These are phyloP conservation scores for Talaromyces marneffei DNA, from an alignment of 2,329 filamentous ascomycete species.

Conservation along the genomic window DNA sequence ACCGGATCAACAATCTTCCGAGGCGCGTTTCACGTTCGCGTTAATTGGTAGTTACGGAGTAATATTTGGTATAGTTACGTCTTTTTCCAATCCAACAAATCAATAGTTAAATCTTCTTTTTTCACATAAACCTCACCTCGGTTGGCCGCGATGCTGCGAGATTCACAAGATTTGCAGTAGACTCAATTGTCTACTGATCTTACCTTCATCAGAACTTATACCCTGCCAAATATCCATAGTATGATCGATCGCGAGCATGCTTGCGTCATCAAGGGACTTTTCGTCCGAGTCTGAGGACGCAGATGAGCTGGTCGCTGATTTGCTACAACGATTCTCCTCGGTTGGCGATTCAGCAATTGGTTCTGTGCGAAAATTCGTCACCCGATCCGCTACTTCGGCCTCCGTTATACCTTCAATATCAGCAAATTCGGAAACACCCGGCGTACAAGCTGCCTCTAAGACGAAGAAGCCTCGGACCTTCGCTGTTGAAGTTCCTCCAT, in stretches of 20 bases:
- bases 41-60: too few species aligned
- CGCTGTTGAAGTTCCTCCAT: conserved; percentile 28
- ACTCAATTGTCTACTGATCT: neutral
- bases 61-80: too few species aligned
- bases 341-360: neutral
- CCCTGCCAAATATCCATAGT: neutral
- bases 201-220: neutral
- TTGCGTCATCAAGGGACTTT: neutral
- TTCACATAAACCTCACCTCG: neutral
- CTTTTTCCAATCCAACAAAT: too few species aligned
- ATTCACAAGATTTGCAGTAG: neutral
- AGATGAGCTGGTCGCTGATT: conserved; percentile 18
- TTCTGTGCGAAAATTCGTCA: neutral
- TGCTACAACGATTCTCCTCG: conserved; percentile 18
- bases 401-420: conserved; percentile 2
- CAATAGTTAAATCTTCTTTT: neutral
- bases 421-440: neutral
- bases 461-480: neutral
- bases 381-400: neutral
- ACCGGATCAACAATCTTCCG: conserved; percentile 4
- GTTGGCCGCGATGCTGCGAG: neutral
- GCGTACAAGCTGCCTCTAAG: neutral
- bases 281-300: conserved; percentile 18
- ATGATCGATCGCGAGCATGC: neutral
- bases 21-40: neutral